phyloP scores from a whole-genome alignment of 371 early-diverging fungal species.

The Coemansia sp. region DNA sequence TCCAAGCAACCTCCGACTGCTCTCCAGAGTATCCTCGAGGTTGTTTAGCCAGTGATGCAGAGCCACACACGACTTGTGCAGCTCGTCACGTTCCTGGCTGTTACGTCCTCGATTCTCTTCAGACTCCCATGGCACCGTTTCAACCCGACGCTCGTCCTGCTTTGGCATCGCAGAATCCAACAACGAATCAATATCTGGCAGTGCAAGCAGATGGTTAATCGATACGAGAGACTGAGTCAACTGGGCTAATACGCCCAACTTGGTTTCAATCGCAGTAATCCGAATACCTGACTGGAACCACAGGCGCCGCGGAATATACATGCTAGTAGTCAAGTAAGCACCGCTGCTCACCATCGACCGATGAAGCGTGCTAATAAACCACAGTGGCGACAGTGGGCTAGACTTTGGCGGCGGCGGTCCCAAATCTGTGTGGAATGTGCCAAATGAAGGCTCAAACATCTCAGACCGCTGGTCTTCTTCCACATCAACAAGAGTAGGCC shows the following conservation, averaged over 20 bases:
- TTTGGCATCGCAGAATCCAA: slow-evolving; percentile 8
- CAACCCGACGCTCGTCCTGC: slow-evolving; percentile 21
- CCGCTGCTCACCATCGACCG: slow-evolving; percentile 49
- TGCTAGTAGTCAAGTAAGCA: slow-evolving; percentile 46
- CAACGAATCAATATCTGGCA: slow-evolving; percentile 37
- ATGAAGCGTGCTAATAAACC: slow-evolving; percentile 50
- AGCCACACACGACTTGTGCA: slow-evolving; percentile 47
- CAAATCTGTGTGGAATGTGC: slow-evolving; percentile 42
- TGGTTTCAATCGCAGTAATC: slow-evolving; percentile 49
- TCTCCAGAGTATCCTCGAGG: slow-evolving; percentile 44
- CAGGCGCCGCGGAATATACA: slow-evolving; percentile 49
- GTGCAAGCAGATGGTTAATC: slow-evolving; percentile 22
- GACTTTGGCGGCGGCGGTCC: slow-evolving; percentile 47
- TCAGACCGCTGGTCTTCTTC: slow-evolving; percentile 49
- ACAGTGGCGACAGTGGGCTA: slow-evolving; percentile 49
- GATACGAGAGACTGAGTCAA: slow-evolving; percentile 46
- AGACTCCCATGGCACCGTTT: slow-evolving; percentile 44
- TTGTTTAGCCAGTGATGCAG: slow-evolving; percentile 51
- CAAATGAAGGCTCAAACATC: slow-evolving; percentile 49
- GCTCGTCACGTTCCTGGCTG: slow-evolving; percentile 33
- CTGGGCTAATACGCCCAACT: slow-evolving; percentile 49
- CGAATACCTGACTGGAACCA: slow-evolving; percentile 53
- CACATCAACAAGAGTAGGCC: slow-evolving; percentile 40
- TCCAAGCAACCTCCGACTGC: slow-evolving; percentile 39
- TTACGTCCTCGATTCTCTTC: slow-evolving; percentile 18